Evolutionary conservation across 495 filamentous ascomycete genomes (phyloP).

Genomic region (Aspergillus homomorphus): DNA sequence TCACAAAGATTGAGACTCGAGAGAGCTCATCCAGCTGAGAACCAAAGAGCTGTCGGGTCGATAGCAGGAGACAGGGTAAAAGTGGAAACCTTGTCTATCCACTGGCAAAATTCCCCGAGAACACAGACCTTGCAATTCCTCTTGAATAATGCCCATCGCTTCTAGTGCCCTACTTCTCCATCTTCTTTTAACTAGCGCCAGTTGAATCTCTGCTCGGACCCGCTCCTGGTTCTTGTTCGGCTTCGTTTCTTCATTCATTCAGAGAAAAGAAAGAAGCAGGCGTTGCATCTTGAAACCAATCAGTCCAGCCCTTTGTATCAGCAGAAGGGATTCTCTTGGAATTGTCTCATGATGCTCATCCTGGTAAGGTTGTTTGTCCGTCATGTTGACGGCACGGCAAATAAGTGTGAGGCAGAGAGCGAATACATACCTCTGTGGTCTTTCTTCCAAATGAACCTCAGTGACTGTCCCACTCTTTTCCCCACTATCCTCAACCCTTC

Average conservation of each 20-base stretch:
- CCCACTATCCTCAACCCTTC: neutral
- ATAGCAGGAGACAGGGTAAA: neutral
- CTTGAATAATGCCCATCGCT: neutral
- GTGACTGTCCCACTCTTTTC: neutral
- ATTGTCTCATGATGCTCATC: neutral
- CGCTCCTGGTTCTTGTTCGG: neutral
- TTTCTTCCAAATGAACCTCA: neutral
- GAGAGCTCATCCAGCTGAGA: neutral
- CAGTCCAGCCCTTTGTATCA: neutral
- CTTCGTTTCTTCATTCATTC: neutral
- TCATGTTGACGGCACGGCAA: neutral
- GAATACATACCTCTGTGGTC: neutral
- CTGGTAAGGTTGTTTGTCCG: neutral
- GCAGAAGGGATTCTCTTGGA: neutral
- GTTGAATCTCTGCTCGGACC: neutral
- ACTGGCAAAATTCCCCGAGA: neutral
- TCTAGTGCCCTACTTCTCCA: neutral
- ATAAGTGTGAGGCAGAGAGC: neutral
- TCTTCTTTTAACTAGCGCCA: neutral
- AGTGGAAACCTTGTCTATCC: neutral
- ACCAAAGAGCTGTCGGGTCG: neutral
- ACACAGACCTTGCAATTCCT: neutral
- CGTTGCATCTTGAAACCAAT: neutral
- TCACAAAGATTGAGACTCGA: too few species aligned
- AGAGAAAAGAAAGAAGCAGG: too few species aligned